A percentile compares a stretch with the other conserved stretches of the same genome.
These are phyloP conservation scores for Botrytis paeoniae DNA, from an alignment of 2,329 filamentous ascomycete genomes.

Conservation along the genomic window DNA sequence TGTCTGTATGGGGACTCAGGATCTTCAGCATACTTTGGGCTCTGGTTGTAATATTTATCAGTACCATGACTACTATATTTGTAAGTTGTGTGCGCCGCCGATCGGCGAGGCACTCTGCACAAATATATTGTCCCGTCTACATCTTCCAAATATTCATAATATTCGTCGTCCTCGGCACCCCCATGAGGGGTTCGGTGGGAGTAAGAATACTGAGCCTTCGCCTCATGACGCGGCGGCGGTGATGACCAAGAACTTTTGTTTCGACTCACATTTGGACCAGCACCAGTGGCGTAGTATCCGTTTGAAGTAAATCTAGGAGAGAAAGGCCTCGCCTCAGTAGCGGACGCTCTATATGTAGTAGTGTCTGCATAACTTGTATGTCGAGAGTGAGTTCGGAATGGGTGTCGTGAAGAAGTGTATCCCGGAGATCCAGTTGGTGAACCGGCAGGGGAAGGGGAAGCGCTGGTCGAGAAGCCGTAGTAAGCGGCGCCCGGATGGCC, in stretches of 20 bases:
- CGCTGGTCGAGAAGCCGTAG: conserved; percentile 36
- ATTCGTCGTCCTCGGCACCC: conserved; percentile 40
- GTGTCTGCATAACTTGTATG: conserved; percentile 37
- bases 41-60: conserved; percentile 39
- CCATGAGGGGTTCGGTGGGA: conserved; percentile 40
- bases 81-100: conserved; percentile 31
- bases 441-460: conserved; percentile 37
- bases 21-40: conserved; percentile 34
- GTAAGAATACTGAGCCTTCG: conserved; percentile 36
- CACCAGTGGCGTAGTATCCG: conserved; percentile 40
- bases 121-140: conserved; percentile 33
- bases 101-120: conserved; percentile 21
- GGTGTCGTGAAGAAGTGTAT: conserved; percentile 30
- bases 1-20: conserved; percentile 30
- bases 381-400: conserved; percentile 36
- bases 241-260: conserved; percentile 38
- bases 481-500: conserved; percentile 32
- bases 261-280: conserved; percentile 41
- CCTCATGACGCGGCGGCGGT: conserved; percentile 31
- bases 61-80: conserved; percentile 39
- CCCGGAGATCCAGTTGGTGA: conserved; percentile 30
- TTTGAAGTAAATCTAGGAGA: conserved; percentile 39
- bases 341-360: conserved; percentile 28
- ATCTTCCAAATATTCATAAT: conserved; percentile 37
- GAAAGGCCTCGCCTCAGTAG: conserved; percentile 31